phyloP scores from a whole-genome alignment of 192 early-diverging fungal species.

The Backusella tuberculispora region DNA sequence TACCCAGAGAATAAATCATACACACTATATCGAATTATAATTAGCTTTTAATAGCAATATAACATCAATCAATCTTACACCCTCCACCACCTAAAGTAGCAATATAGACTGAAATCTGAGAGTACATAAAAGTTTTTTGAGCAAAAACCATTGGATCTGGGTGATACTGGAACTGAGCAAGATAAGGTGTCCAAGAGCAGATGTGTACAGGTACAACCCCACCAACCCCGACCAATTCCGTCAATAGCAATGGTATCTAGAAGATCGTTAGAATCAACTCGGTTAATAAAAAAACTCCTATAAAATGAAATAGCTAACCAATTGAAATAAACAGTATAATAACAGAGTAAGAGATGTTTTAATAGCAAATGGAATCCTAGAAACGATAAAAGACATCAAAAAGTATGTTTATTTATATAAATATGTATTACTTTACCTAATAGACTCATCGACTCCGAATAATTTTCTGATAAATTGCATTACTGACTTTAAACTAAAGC shows the following conservation, averaged over 20 bases:
- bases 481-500: neutral
- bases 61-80: slow-evolving; percentile 11
- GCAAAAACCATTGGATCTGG: slow-evolving; percentile 36
- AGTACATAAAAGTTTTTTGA: slow-evolving; percentile 24
- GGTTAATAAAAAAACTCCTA: neutral
- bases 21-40: slow-evolving; percentile 19
- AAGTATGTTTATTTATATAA: neutral
- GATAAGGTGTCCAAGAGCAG: slow-evolving; percentile 34
- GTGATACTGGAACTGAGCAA: slow-evolving; percentile 29
- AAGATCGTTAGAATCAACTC: neutral
- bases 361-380: slow-evolving; percentile 36
- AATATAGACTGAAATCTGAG: slow-evolving; percentile 35
- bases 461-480: neutral
- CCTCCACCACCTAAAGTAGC: slow-evolving; percentile 33
- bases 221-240: slow-evolving; percentile 35
- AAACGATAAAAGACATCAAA: neutral
- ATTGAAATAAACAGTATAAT: slow-evolving; percentile 33
- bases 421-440: slow-evolving; percentile 23
- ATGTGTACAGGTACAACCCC: slow-evolving; percentile 32
- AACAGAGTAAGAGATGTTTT: slow-evolving; percentile 36
- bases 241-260: slow-evolving; percentile 36
- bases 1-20: slow-evolving; percentile 36
- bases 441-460: slow-evolving; percentile 30
- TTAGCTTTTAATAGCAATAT: neutral
- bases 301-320: slow-evolving; percentile 20